Evolutionary conservation across 2,329 filamentous ascomycete genomes (phyloP), one percentile per base, ranked within the genome.

Genomic region (Fusarium brevicatenulatum): DNA sequence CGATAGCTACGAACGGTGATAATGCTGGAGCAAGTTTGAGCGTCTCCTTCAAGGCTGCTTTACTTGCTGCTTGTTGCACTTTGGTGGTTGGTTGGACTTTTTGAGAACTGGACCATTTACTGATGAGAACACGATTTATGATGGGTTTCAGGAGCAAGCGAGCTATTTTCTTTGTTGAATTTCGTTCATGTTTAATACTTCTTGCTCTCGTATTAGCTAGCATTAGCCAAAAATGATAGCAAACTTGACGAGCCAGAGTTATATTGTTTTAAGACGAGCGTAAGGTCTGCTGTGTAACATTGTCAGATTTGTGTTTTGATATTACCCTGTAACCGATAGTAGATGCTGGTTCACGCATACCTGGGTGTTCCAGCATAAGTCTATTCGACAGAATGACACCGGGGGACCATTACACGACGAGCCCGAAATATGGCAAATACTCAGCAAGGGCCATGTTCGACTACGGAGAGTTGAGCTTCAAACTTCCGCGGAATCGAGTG

Each of bases 1-100:
- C 76, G 5, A 32, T 70, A 37, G 63, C 72, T 18, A 74, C 76
- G 6, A 63, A 62, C 21, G 55, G 46, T 13, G 60, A 75, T 21
- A 63, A 28, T n/a, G 40, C 56, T 21, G 63, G 72, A 9, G 52
- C 16, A 10, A 47, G 23, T 30, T 15, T 62, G 16, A 12, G 12
- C 7, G 42, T 42, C 39, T 37, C 53, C 10, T 23, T 34, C 11
- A 57, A 25, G 25, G 54, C 32, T 18, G 44, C 64, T 30, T 30
- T 75, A n/a, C 44, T 64, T 28, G 47, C 44, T 28, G 28, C 59
- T 23, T 58, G 59, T 21, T 67, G 62, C 30, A 25, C 49, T 32
- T 43, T 70, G 15, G n/a, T 72, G 18, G 49, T 37, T 23, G 39
- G 44, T 4, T 60, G 63, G 63, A n/a, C 70, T 9, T 60, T 63